Percentiles rank a stretch among this genome's conserved stretches.
Conservation (phyloP, 306 rosid genomes). For the Malus sylvestris region DNA sequence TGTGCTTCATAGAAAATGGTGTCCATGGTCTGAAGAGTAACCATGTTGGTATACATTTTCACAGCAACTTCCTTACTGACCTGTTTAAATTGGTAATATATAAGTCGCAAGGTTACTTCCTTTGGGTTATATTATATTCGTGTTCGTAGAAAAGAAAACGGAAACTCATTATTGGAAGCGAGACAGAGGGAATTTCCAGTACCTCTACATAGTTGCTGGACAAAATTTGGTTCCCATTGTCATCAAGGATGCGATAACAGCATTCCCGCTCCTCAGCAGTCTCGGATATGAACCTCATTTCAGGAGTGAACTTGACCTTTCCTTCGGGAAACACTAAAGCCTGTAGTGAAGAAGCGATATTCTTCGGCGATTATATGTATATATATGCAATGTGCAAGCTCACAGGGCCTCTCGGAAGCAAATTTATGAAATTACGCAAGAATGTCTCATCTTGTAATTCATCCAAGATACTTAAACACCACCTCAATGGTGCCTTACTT, state of each 20-base stretch:
- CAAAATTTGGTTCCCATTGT: slow-evolving; percentile 40
- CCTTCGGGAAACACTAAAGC: slow-evolving; percentile 78
- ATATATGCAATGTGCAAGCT: background rate
- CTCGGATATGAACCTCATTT: slow-evolving; percentile 51
- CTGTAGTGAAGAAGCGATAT: slow-evolving; percentile 21
- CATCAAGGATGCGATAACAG: slow-evolving; percentile 78
- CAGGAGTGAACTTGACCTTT: slow-evolving; percentile 46
- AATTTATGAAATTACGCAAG: background rate
- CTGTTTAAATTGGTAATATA: slow-evolving; percentile 27
- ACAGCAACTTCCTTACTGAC: slow-evolving; percentile 49
- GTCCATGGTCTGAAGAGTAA: slow-evolving; percentile 84
- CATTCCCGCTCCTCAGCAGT: slow-evolving; percentile 35
- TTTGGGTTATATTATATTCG: background rate
- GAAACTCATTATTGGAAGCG: background rate
- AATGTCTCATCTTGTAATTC: background rate
- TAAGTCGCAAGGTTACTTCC: background rate
- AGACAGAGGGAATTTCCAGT: background rate
- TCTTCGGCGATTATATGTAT: background rate
- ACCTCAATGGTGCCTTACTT: background rate
- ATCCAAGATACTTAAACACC: background rate
- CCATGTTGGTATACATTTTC: slow-evolving; percentile 74
- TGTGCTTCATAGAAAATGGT: slow-evolving; percentile 82
- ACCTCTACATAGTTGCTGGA: slow-evolving; percentile 47
- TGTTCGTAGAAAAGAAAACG: background rate
- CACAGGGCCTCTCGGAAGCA: background rate